A percentile compares a stretch with the other conserved stretches of the same genome.
Evolutionary conservation across 2,329 filamentous ascomycete genomes (phyloP).

Genomic region (Hypoxylon sp.): DNA sequence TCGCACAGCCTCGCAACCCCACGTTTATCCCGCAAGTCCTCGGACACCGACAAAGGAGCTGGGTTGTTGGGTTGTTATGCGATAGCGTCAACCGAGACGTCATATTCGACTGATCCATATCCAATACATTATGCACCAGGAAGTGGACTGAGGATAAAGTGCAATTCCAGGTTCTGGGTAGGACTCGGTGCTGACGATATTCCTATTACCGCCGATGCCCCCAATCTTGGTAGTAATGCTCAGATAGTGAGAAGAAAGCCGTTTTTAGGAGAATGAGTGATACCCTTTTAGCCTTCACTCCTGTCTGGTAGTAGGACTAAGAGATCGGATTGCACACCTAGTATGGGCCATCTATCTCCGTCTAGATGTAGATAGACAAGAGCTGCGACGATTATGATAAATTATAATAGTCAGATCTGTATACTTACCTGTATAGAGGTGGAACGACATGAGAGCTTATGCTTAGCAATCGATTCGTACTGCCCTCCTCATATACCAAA

Average conservation of each 20-base stretch:
- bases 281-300: background rate
- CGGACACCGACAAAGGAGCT: background rate
- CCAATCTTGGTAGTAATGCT: background rate
- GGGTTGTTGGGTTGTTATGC: background rate
- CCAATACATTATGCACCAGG: background rate
- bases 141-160: background rate
- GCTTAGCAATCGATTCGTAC: slow-evolving; percentile 35
- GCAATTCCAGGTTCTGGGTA: background rate
- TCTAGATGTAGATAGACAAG: background rate
- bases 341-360: slow-evolving; percentile 1
- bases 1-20: background rate
- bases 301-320: slow-evolving; percentile 17
- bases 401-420: slow-evolving; percentile 22
- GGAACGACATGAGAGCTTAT: slow-evolving; percentile 30
- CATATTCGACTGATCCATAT: background rate
- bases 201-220: background rate
- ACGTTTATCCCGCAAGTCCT: background rate
- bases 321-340: slow-evolving; percentile 3
- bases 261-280: background rate
- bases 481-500: slow-evolving; percentile 14
- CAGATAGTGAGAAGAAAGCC: background rate
- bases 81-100: background rate
- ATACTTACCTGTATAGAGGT: slow-evolving; percentile 14
- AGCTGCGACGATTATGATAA: slow-evolving; percentile 23
- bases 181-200: background rate